A percentile compares a stretch with the other conserved stretches of the same genome.
These are phyloP conservation scores for Neonectria ditissima DNA, from an alignment of 2,329 filamentous ascomycete species.

Conservation along the genomic window DNA sequence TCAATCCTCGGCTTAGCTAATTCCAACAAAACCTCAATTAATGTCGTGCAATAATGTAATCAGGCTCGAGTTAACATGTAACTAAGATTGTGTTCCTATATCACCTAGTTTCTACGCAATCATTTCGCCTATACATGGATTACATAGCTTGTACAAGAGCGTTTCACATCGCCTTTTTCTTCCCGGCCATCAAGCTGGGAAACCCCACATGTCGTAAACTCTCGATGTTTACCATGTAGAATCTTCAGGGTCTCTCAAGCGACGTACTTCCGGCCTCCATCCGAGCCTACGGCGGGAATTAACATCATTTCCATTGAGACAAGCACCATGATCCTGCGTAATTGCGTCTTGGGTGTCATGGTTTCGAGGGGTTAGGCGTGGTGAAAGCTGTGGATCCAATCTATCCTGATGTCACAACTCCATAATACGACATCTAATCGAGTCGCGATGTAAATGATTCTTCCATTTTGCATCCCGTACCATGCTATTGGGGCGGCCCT, in stretches of 20 bases:
- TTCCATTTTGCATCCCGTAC: neutral
- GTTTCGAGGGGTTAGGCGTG: neutral
- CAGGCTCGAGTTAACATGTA: too few relatives aligned
- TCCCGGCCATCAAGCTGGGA: too few relatives aligned
- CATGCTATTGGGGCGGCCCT: slow-evolving; percentile 10
- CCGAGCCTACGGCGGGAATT: neutral
- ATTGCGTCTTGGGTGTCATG: neutral
- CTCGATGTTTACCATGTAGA: neutral
- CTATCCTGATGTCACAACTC: neutral
- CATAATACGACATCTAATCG: neutral
- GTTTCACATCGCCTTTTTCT: neutral
- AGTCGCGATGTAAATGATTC: neutral
- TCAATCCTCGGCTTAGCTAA: too few relatives aligned
- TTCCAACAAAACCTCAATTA: too few relatives aligned
- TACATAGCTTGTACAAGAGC: too few relatives aligned
- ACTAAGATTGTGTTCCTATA: too few relatives aligned
- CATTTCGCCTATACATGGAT: too few relatives aligned
- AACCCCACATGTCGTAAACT: neutral
- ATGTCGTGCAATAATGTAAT: too few relatives aligned
- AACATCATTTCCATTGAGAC: neutral
- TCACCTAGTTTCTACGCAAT: too few relatives aligned
- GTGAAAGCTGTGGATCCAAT: too few relatives aligned
- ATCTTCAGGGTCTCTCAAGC: too few relatives aligned
- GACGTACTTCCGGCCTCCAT: neutral
- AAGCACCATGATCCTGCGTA: neutral